Conservation (phyloP, 1,139 yeast species). For the Nadsonia commutata region DNA sequence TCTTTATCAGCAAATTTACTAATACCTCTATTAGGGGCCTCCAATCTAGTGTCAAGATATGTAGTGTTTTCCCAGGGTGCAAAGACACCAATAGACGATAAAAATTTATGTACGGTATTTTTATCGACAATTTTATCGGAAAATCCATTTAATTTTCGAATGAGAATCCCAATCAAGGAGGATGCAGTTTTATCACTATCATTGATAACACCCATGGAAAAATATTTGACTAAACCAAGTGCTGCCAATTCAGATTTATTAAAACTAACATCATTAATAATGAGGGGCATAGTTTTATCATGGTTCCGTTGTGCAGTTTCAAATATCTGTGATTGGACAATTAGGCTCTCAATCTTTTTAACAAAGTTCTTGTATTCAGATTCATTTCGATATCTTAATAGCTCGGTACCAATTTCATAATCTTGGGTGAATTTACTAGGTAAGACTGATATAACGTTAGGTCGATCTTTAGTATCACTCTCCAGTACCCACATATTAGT, state of each 20-base stretch:
- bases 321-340: background rate
- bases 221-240: conserved; percentile 11
- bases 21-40: conserved; percentile 8
- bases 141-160: conserved; percentile 8
- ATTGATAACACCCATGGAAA: conserved; percentile 14
- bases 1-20: conserved; percentile 6
- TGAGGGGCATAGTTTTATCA: background rate
- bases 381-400: background rate
- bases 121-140: conserved; percentile 5
- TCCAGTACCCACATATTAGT: background rate
- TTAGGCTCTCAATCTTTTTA: background rate
- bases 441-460: background rate
- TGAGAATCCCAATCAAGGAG: conserved; percentile 13
- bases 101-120: conserved; percentile 10
- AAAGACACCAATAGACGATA: conserved; percentile 9
- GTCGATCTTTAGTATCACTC: background rate
- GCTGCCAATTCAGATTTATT: conserved; percentile 4
- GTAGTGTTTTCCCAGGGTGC: conserved; percentile 9
- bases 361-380: background rate
- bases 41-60: conserved; percentile 10
- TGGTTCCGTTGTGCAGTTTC: background rate
- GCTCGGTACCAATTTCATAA: background rate
- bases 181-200: conserved; percentile 11
- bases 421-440: background rate
- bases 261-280: background rate